phyloP scores from a whole-genome alignment of 345 rosid species.

The Boechera retrofracta region DNA sequence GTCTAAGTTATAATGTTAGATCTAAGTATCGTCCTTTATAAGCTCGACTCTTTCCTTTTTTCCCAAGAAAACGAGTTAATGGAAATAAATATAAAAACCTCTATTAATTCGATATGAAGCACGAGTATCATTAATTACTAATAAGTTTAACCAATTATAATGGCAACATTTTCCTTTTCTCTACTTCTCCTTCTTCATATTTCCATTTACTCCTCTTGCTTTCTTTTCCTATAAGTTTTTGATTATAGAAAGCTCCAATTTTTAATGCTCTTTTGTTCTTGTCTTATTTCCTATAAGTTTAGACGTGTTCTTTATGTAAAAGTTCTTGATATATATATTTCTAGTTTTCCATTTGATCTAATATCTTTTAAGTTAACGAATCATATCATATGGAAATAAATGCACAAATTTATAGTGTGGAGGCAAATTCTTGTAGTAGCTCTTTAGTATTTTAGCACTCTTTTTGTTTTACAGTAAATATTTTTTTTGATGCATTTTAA shows the following conservation, averaged over 20 bases:
- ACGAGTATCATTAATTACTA: not conserved
- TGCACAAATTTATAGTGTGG: not conserved
- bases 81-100: not conserved
- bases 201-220: too few species aligned
- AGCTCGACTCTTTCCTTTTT: not conserved
- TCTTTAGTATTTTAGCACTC: not conserved
- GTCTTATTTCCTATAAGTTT: too few species aligned
- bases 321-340: not conserved
- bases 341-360: too few species aligned
- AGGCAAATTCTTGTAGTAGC: not conserved
- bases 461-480: not conserved
- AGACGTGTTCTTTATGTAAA: too few species aligned
- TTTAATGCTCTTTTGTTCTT: too few species aligned
- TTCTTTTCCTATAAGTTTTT: not conserved
- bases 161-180: not conserved
- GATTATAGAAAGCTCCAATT: too few species aligned
- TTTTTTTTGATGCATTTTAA: not conserved
- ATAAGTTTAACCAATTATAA: not conserved
- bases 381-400: not conserved
- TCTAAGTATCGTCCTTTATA: not conserved
- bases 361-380: too few species aligned
- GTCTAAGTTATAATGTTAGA: not conserved
- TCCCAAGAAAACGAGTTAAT: not conserved
- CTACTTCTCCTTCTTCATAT: not conserved
- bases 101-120: not conserved